phyloP scores from a whole-genome alignment of 345 rosid species.

The Pelargonium nanum region DNA sequence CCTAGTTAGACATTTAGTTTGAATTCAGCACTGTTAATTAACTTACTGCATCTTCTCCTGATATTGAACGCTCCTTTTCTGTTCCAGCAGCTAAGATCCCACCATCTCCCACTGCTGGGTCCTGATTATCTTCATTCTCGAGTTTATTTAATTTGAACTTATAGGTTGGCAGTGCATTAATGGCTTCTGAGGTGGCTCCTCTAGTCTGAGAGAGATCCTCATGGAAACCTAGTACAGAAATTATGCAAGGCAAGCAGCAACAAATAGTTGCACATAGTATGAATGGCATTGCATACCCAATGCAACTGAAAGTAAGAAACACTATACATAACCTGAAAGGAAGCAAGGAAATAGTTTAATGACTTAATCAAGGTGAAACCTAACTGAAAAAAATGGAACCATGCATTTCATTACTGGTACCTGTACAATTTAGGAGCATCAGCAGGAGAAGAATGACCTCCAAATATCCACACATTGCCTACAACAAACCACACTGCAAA shows the following conservation, averaged over 20 bases:
- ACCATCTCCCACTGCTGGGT: slow-evolving; percentile 39
- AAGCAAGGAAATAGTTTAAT: slow-evolving; percentile 12
- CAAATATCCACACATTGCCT: slow-evolving; percentile 92
- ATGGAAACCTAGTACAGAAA: slow-evolving; percentile 65
- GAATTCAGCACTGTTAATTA: too few relatives aligned
- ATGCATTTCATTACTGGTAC: slow-evolving; percentile 16
- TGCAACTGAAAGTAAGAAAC: slow-evolving; percentile 82
- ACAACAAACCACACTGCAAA: slow-evolving; percentile 96
- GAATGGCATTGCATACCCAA: slow-evolving; percentile 92
- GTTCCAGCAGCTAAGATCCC: slow-evolving; percentile 67
- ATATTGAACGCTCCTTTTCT: slow-evolving; percentile 53
- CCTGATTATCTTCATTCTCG: slow-evolving; percentile 28
- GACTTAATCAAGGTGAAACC: neutral
- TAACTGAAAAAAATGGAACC: slow-evolving; percentile 1
- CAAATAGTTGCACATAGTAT: slow-evolving; percentile 83
- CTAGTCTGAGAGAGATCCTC: slow-evolving; percentile 66
- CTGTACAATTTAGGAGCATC: slow-evolving; percentile 89
- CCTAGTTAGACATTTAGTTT: too few relatives aligned
- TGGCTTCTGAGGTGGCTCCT: slow-evolving; percentile 63
- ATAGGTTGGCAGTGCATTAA: slow-evolving; percentile 63
- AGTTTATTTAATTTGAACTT: slow-evolving; percentile 43
- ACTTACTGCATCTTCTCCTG: slow-evolving; percentile 92
- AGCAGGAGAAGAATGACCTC: slow-evolving; percentile 59
- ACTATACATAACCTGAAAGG: slow-evolving; percentile 79
- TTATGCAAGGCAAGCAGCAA: slow-evolving; percentile 87